A percentile compares a stretch with the other conserved stretches of the same genome.
Conservation (phyloP, 1,284 basidiomycete species). For the Butyriboletus appendiculatus region DNA sequence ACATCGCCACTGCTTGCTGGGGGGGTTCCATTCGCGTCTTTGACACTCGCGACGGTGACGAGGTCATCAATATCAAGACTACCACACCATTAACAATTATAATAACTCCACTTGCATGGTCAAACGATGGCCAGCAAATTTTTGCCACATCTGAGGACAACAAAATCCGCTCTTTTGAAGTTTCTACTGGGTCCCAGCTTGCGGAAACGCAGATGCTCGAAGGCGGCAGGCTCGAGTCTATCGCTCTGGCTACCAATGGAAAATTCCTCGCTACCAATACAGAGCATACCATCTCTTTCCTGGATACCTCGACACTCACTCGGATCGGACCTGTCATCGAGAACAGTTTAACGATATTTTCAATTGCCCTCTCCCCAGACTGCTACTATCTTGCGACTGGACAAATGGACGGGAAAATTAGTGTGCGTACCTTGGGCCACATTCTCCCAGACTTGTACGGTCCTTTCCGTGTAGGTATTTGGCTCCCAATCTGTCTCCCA, state of each 20-base stretch:
- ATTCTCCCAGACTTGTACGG: not conserved
- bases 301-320: not conserved
- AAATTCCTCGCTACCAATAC: not conserved
- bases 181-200: not conserved
- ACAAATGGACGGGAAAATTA: not conserved
- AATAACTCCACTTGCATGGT: not conserved
- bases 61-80: not conserved
- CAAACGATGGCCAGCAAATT: too few relatives aligned
- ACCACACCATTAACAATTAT: not conserved
- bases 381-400: not conserved
- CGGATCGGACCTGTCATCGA: not conserved
- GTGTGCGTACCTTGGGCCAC: not conserved
- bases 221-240: too few relatives aligned
- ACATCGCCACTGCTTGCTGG: not conserved
- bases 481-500: too few relatives aligned
- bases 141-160: too few relatives aligned
- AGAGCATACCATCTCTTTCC: not conserved
- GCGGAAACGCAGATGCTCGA: not conserved
- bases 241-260: not conserved
- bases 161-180: not conserved
- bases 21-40: not conserved
- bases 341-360: not conserved
- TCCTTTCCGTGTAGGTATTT: too few relatives aligned
- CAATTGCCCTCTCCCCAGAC: not conserved
- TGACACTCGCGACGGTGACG: not conserved